Base-by-base conservation (phyloP, 2,329 filamentous ascomycete genomes). In the Capronia epimyces region DNA sequence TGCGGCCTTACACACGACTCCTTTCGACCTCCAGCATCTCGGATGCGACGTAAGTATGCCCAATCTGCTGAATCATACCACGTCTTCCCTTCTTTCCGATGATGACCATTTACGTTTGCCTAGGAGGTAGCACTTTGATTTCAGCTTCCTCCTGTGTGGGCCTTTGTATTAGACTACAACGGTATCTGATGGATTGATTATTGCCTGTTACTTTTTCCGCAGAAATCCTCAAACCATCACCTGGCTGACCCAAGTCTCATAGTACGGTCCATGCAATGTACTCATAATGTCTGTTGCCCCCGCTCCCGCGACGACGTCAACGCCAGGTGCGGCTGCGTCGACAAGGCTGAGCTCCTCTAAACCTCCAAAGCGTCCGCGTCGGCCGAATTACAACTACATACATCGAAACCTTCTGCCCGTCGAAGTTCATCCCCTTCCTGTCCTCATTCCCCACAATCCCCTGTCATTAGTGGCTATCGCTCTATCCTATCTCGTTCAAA, bases 371-470 rank as follows among this genome's bases (percentile, higher is more conserved):
- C 51, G 59, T n/a, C 56, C 64, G 45, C 66, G 66, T 45, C 67
- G 66, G 60, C 72, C 72, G 27, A 84, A 84, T 62, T 84, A 81
- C 66, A 82, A 83, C 66, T 76, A 89, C 66, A 84, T 96, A 47
- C 93, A 98, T 70, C 79, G 82, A 43, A 81, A 88, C 50, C 87
- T 89, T 48, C 79, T 87, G 4, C 93, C 93, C 21, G 72, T 97
- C 55, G 80, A 83, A 58, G 84, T 87, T 4, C 87, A 91, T 65
- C 89, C 91, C 20, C 76, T 97, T 8, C 93, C 93, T 31, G 80
- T 81, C 42, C 87, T 98, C 67, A 87, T 95, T 61, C 91, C 91
- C 46, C 89, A 87, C 69, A 96, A 97, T 66, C 93, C 93, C 37
- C 69, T 97, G 39, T 97, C 91, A 31, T 72, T 96, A 31, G 74